Evolutionary conservation across 2,329 filamentous ascomycete genomes (phyloP).

Genomic region (Fusarium armeniacum): DNA sequence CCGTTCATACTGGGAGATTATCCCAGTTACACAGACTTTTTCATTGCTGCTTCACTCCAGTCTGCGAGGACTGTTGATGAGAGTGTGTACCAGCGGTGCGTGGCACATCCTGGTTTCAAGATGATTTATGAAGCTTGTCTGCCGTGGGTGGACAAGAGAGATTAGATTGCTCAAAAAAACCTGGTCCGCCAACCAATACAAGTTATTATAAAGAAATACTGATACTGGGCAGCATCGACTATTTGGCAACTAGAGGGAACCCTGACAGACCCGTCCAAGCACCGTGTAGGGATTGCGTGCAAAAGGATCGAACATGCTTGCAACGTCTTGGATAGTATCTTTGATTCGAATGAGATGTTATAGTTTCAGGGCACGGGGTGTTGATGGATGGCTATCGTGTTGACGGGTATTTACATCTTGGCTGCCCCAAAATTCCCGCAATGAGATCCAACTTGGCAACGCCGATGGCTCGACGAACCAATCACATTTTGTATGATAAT

Average conservation of each 20-base stretch:
- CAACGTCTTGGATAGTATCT: too few species aligned
- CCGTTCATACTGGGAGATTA: slow-evolving; percentile 2
- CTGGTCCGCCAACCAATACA: neutral
- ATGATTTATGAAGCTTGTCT: slow-evolving; percentile 16
- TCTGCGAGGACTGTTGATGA: slow-evolving; percentile 21
- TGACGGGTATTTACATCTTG: neutral
- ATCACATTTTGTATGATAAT: neutral
- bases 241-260: too few species aligned
- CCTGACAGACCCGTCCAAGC: too few species aligned
- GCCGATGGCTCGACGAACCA: slow-evolving; percentile 12
- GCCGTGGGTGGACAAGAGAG: slow-evolving; percentile 13
- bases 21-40: slow-evolving; percentile 27
- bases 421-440: neutral
- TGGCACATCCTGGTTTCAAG: slow-evolving; percentile 5
- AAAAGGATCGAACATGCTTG: too few species aligned
- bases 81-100: slow-evolving; percentile 3
- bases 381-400: too few species aligned
- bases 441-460: slow-evolving; percentile 1
- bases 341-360: too few species aligned
- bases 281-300: too few species aligned
- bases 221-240: too few species aligned
- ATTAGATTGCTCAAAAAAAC: neutral
- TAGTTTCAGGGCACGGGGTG: too few species aligned
- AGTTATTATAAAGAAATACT: too few species aligned
- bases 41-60: slow-evolving; percentile 25